These are phyloP conservation scores for Helianthus annuus DNA, from an alignment of 129 eudicot genomes.

Conservation along the genomic window DNA sequence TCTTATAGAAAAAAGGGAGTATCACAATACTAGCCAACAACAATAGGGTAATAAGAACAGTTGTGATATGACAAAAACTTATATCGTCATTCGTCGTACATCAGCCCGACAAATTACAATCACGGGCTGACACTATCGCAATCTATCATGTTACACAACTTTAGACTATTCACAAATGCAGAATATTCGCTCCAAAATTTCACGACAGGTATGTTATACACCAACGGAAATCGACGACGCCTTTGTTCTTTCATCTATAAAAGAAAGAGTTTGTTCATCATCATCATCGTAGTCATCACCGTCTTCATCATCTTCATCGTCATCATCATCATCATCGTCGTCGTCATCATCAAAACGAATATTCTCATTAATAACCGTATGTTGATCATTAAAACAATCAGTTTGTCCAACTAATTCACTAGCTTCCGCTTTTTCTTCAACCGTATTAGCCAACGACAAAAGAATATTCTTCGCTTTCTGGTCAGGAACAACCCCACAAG, in stretches of 20 bases:
- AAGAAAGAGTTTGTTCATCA: constrained; percentile 14
- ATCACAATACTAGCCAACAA: background rate
- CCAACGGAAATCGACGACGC: constrained; percentile 30
- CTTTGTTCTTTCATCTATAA: constrained; percentile 30
- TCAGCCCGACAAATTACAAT: background rate
- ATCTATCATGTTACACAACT: constrained; percentile 6
- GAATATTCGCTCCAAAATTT: constrained; percentile 31
- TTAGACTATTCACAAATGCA: constrained; percentile 32
- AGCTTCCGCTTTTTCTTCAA: constrained; percentile 72
- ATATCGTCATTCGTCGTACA: background rate
- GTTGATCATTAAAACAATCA: constrained; percentile 20
- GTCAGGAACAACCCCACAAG: constrained; percentile 71
- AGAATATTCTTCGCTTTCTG: constrained; percentile 87
- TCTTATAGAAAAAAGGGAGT: too few relatives aligned
- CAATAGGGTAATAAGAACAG: background rate
- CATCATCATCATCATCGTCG: constrained; percentile 26
- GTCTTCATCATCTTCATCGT: background rate
- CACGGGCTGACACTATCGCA: background rate
- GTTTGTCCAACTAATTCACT: constrained; percentile 47
- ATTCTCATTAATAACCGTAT: constrained; percentile 15
- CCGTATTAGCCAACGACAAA: constrained; percentile 74
- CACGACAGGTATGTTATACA: constrained; percentile 14
- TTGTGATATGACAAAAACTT: background rate
- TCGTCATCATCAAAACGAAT: constrained; percentile 42
- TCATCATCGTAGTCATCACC: constrained; percentile 1